Evolutionary conservation across 2,329 filamentous ascomycete species (phyloP), one percentile per base, ranked within the genome.

Genomic region (Acrodontium crateriforme): DNA sequence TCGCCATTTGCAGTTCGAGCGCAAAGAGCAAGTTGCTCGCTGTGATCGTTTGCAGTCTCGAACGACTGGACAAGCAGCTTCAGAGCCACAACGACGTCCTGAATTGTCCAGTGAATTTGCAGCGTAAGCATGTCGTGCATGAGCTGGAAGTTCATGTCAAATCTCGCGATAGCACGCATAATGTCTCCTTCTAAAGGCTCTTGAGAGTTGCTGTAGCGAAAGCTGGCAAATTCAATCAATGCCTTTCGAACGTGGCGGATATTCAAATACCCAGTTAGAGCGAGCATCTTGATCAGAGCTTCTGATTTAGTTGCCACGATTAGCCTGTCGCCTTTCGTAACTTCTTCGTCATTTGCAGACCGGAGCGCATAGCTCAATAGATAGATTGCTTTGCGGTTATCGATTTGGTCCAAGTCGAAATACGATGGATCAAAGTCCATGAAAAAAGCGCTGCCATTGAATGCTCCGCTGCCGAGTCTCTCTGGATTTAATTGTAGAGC

Each of bases 31-130:
- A n/a, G n/a, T n/a, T n/a, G n/a, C n/a, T n/a, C n/a, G n/a, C n/a
- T n/a, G n/a, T n/a, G n/a, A n/a, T n/a, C n/a, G 8, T 38, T 35
- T 2, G 36, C 22, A 16, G 46, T 53, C 24, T 77, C 75, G 21
- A 85, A 64, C 40, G 74, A 83, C 25, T 70, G 64, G 59, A 84
- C 77, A 10, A 84, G 59, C 2, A 69, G 55, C 29, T 71, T 67
- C 28, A 84, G 67, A 3, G 73, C 69, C 31, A 74, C 59, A 2
- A 82, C 63, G 5, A 84, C 60, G 46, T 84, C 78, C 3, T 65
- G 56, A 21, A 77, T 61, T 3, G 72, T 70, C 11, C 83, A 62
- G 41, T 71, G 69, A 6, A 76, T 78, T 5, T 67, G 65, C 20
- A 57, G 44, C 12, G 70, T 68, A 5, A 85, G 58, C 33, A 81